Percentiles rank a stretch among this genome's conserved stretches.
These are phyloP conservation scores for Pythium dissotocum DNA, from an alignment of 352 stramenopile genomes.

Conservation along the genomic window DNA sequence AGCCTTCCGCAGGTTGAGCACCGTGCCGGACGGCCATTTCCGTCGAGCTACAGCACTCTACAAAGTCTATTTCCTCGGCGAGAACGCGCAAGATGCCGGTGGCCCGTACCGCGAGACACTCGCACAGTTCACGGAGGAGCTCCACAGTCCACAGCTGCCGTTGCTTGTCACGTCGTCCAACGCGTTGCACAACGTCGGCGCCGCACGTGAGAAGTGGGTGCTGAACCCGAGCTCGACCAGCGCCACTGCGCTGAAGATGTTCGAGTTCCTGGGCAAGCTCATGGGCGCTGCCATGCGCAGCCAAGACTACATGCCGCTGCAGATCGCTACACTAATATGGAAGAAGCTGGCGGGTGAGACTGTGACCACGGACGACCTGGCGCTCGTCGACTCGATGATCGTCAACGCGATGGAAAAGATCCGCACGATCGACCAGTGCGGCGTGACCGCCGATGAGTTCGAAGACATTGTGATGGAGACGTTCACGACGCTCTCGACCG, in stretches of 20 bases:
- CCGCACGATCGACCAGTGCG: constrained; percentile 68
- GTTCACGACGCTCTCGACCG: constrained; percentile 88
- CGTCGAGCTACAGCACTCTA: constrained; percentile 77
- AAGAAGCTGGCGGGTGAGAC: constrained; percentile 83
- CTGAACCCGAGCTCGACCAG: constrained; percentile 75
- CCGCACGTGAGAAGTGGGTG: constrained; percentile 89
- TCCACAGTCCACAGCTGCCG: constrained; percentile 78
- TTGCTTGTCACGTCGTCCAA: constrained; percentile 90
- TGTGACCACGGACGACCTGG: constrained; percentile 75
- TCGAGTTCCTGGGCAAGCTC: constrained; percentile 92
- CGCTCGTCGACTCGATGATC: constrained; percentile 81
- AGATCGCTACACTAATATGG: constrained; percentile 88
- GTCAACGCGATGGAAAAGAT: constrained; percentile 87
- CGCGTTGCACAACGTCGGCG: constrained; percentile 85
- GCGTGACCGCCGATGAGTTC: constrained; percentile 85
- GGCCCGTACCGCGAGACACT: constrained; percentile 88
- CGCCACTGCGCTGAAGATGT: constrained; percentile 71
- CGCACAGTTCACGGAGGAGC: constrained; percentile 78
- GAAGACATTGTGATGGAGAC: constrained; percentile 90
- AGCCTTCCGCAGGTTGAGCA: constrained; percentile 79
- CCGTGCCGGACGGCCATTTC: constrained; percentile 53
- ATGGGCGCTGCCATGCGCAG: constrained; percentile 89
- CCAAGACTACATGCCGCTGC: constrained; percentile 86
- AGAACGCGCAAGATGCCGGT: constrained; percentile 84
- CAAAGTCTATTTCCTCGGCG: constrained; percentile 81